phyloP scores from a whole-genome alignment of 148 eudicot genomes.

The Chenopodium suecicum region DNA sequence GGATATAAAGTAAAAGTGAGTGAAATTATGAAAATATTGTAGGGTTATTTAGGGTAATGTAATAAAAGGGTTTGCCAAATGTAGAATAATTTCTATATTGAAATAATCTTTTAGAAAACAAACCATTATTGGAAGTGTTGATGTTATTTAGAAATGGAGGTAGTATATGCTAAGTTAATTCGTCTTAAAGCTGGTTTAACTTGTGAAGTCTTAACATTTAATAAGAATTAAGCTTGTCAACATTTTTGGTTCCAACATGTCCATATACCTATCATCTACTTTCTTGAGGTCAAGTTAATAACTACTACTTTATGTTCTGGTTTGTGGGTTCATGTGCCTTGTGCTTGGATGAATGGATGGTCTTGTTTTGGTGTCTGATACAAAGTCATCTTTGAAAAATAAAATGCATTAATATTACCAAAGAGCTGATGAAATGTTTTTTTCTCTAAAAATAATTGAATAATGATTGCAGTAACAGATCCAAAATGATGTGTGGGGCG shows the following conservation, averaged over 20 bases:
- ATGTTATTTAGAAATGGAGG: no score
- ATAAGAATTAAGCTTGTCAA: neutral
- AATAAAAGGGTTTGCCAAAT: no score
- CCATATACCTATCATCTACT: neutral
- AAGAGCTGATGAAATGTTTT: neutral
- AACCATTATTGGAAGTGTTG: no score
- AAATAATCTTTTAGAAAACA: no score
- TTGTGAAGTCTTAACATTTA: neutral
- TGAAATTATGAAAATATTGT: no score
- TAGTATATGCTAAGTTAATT: neutral
- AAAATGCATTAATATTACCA: neutral
- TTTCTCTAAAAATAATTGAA: neutral
- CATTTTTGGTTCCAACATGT: neutral
- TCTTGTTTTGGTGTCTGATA: neutral
- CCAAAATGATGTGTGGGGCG: neutral
- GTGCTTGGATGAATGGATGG: neutral
- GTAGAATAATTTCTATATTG: no score
- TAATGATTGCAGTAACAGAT: neutral
- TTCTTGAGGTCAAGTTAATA: neutral
- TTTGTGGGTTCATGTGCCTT: neutral
- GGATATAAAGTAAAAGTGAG: no score
- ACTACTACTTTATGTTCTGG: neutral
- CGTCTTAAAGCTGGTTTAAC: neutral
- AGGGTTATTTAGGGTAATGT: no score
- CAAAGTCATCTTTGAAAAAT: neutral